Evolutionary conservation across 176 grass and related monocot genomes (phyloP).

Genomic region (Musa acuminata): DNA sequence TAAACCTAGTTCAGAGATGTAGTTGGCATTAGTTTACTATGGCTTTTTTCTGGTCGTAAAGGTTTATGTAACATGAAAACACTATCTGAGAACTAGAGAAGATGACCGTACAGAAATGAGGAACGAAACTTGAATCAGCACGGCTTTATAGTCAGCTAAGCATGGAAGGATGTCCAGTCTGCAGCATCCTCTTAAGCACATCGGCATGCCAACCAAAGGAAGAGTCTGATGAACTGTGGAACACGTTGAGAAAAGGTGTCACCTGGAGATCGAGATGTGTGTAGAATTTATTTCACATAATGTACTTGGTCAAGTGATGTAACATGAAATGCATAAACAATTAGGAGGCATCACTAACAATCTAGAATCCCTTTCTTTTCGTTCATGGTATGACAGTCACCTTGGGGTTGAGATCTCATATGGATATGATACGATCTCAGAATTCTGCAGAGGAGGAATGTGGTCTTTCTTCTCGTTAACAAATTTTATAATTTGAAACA

Average conservation of each 20-base stretch:
- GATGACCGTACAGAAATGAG: background rate
- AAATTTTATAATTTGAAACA: conserved; percentile 85
- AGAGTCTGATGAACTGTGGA: conserved; percentile 68
- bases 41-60: background rate
- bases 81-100: background rate
- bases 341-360: background rate
- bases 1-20: background rate
- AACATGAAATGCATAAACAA: background rate
- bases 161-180: conserved; percentile 53
- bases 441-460: conserved; percentile 60
- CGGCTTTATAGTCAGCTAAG: conserved; percentile 21
- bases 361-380: background rate
- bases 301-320: background rate
- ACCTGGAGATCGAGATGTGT: conserved; percentile 70
- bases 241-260: conserved; percentile 64
- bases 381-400: conserved; percentile 22
- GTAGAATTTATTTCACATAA: conserved; percentile 30
- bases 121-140: background rate
- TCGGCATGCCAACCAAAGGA: conserved; percentile 61
- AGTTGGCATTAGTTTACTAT: background rate
- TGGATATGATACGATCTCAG: conserved; percentile 59
- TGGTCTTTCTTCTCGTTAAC: conserved; percentile 93
- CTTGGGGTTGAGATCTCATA: conserved; percentile 87
- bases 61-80: background rate
- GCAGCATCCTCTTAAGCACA: conserved; percentile 45